Conservation (phyloP, 2,329 filamentous ascomycete genomes). For the Gremmenia infestans region DNA sequence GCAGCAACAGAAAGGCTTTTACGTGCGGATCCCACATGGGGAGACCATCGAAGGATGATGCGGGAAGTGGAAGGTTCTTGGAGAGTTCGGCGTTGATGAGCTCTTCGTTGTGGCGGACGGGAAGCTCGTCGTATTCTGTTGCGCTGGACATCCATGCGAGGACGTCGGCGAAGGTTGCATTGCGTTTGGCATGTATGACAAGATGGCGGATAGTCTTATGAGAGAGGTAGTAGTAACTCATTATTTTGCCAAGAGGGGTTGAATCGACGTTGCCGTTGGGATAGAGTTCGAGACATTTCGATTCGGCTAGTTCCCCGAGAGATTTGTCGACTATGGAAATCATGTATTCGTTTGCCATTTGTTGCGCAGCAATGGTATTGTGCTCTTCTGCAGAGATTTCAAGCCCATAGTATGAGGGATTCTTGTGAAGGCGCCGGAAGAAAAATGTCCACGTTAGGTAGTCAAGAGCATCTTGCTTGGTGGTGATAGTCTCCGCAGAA, state of each 20-base stretch:
- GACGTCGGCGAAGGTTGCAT: slow-evolving; percentile 74
- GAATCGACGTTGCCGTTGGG: slow-evolving; percentile 86
- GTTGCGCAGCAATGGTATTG: slow-evolving; percentile 78
- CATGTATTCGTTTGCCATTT: slow-evolving; percentile 91
- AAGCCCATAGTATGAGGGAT: slow-evolving; percentile 94
- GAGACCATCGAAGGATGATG: slow-evolving; percentile 47
- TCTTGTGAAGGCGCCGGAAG: slow-evolving; percentile 95
- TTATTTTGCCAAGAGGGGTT: slow-evolving; percentile 92
- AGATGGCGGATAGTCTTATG: slow-evolving; percentile 91
- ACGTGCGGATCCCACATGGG: slow-evolving; percentile 99
- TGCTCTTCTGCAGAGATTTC: slow-evolving; percentile 91
- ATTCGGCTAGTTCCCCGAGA: slow-evolving; percentile 73
- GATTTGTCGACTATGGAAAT: slow-evolving; percentile 86
- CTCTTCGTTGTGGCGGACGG: slow-evolving; percentile 96
- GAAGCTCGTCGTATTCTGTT: slow-evolving; percentile 94
- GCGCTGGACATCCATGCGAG: slow-evolving; percentile 90
- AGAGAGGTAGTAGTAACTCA: slow-evolving; percentile 98
- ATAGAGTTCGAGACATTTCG: slow-evolving; percentile 76
- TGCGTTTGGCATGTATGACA: slow-evolving; percentile 66
- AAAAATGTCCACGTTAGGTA: slow-evolving; percentile 99
- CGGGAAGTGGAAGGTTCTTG: slow-evolving; percentile 64
- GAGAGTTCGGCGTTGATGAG: slow-evolving; percentile 91
- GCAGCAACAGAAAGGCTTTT: slow-evolving; percentile 88
- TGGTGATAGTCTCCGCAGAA: slow-evolving; percentile 84
- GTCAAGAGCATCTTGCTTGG: slow-evolving; percentile 94